Evolutionary conservation across 805 yeast genomes (phyloP).

Genomic region (Hanseniaspora clermontiae): DNA sequence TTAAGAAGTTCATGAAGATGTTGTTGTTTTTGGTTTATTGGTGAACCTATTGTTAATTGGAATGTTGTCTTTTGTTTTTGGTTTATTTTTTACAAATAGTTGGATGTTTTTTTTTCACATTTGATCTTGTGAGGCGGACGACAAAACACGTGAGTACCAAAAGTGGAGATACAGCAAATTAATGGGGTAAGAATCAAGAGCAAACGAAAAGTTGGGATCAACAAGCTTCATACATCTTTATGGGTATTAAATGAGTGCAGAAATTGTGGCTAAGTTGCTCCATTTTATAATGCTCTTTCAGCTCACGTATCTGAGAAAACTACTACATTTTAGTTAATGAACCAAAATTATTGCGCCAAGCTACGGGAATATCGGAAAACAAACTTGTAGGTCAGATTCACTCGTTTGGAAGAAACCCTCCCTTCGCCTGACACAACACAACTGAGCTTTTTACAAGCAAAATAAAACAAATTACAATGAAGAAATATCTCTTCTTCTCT

Average conservation of each 20-base stretch:
- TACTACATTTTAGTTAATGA: too few species aligned
- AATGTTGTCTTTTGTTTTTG: not conserved
- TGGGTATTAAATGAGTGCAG: too few species aligned
- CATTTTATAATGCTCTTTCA: too few species aligned
- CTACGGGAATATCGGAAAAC: not conserved
- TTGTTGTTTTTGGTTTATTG: not conserved
- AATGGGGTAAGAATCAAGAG: not conserved
- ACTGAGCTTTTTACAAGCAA: not conserved
- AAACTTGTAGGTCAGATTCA: not conserved
- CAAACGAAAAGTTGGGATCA: not conserved
- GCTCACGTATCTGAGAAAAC: too few species aligned
- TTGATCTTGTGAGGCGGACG: too few species aligned
- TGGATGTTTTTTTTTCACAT: too few species aligned
- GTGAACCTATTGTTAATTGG: not conserved
- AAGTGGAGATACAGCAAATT: not conserved
- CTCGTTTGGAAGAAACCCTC: too few species aligned
- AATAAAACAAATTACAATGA: not conserved
- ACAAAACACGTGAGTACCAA: not conserved
- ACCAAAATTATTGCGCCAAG: too few species aligned
- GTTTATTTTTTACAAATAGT: too few species aligned
- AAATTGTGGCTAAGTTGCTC: too few species aligned
- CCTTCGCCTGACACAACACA: too few species aligned
- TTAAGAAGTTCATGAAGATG: conserved; percentile 6
- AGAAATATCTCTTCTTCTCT: not conserved
- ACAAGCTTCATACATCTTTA: not conserved